These are phyloP conservation scores for Plasmodium reichenowi DNA, from an alignment of 169 alveolate genomes.

Conservation along the genomic window DNA sequence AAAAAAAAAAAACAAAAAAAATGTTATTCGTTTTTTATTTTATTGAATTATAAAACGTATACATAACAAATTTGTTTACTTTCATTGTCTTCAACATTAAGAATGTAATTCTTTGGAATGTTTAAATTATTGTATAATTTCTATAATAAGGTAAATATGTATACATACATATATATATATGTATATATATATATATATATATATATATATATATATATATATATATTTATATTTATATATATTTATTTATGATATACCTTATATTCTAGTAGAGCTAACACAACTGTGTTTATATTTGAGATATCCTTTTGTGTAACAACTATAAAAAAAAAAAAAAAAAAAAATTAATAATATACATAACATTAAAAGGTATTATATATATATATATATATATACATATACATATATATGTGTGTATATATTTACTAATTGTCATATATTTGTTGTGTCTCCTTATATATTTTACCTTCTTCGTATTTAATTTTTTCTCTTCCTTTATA, in stretches of 20 bases:
- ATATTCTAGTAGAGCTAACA: conserved; percentile 62
- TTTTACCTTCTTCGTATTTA: conserved; percentile 58
- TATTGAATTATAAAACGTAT: neutral
- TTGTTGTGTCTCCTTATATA: neutral
- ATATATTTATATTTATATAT: neutral
- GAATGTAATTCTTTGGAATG: conserved; percentile 51
- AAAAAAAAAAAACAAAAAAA: neutral
- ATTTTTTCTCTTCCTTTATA: conserved; percentile 15
- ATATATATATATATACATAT: too few relatives aligned
- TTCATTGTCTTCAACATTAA: conserved; percentile 52
- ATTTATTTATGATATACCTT: conserved; percentile 14
- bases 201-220: neutral
- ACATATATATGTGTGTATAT: neutral
- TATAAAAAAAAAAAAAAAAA: neutral
- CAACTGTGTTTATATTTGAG: conserved; percentile 38
- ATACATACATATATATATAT: neutral
- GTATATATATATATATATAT: neutral
- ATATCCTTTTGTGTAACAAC: conserved; percentile 75
- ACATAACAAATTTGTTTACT: conserved; percentile 5
- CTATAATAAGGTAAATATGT: conserved; percentile 9
- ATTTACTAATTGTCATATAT: too few relatives aligned
- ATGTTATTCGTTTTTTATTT: neutral
- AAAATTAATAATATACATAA: neutral
- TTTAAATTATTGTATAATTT: conserved; percentile 39
- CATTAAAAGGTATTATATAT: neutral